These are phyloP conservation scores for Apiotrichum gamsii DNA, from an alignment of 1,284 basidiomycete species.

Conservation along the genomic window DNA sequence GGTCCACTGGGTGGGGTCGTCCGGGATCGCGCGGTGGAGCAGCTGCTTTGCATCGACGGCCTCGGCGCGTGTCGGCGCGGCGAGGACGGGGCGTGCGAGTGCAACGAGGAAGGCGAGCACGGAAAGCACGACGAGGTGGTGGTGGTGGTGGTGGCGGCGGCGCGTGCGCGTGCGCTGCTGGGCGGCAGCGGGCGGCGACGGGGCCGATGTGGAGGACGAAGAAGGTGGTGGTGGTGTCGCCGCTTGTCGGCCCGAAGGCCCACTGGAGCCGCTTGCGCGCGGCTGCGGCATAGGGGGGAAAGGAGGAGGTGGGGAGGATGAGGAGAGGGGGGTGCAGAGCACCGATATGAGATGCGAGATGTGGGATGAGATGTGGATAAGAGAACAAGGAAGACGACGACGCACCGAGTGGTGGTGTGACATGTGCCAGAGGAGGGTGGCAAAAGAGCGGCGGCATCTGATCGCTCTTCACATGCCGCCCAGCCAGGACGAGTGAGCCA, in stretches of 20 bases:
- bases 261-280: neutral
- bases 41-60: neutral
- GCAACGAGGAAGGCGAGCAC: neutral
- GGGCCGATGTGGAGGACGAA: neutral
- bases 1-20: too few relatives aligned
- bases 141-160: too few relatives aligned
- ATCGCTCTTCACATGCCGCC: too few relatives aligned
- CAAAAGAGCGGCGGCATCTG: too few relatives aligned
- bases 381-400: neutral
- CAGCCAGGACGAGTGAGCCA: too few relatives aligned
- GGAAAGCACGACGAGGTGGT: neutral
- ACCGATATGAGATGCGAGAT: too few relatives aligned
- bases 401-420: too few relatives aligned
- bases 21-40: neutral
- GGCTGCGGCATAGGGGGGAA: too few relatives aligned
- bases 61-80: neutral
- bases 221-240: neutral
- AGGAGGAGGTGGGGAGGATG: too few relatives aligned
- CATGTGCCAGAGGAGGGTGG: too few relatives aligned
- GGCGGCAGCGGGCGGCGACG: neutral
- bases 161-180: neutral
- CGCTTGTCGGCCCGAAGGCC: too few relatives aligned
- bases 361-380: neutral
- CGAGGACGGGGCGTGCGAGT: slow-evolving; percentile 1
- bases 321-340: too few relatives aligned